Evolutionary conservation across 345 rosid species (phyloP).

Genomic region (Boechera divaricarpa): DNA sequence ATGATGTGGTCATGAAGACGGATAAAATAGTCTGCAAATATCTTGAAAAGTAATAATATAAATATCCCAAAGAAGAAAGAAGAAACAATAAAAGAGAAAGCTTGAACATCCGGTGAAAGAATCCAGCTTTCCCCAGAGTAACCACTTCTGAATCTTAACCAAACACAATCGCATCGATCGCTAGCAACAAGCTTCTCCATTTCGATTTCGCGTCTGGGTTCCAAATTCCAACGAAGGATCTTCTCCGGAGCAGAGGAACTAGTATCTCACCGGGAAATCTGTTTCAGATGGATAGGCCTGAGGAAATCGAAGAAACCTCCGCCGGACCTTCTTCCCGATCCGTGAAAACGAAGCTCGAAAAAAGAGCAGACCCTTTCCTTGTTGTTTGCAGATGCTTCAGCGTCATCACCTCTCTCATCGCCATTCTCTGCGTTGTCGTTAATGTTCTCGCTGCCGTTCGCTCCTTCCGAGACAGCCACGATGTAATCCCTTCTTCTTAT

Average conservation of each 20-base stretch:
- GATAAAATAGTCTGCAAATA: too few relatives aligned
- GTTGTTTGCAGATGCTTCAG: conserved; percentile 82
- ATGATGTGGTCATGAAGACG: too few relatives aligned
- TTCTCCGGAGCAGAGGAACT: conserved; percentile 8
- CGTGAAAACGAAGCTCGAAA: conserved; percentile 36
- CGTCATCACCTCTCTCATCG: conserved; percentile 65
- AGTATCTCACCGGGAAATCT: conserved; percentile 7
- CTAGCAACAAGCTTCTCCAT: not conserved
- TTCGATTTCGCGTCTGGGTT: not conserved
- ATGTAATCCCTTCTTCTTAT: conserved; percentile 50
- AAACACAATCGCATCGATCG: not conserved
- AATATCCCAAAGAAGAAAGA: not conserved
- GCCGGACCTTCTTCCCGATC: conserved; percentile 25
- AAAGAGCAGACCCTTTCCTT: conserved; percentile 66
- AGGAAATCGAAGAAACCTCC: conserved; percentile 35
- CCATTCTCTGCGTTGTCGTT: conserved; percentile 78
- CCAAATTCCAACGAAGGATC: not conserved
- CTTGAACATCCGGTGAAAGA: conserved; percentile 34
- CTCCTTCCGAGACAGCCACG: conserved; percentile 73
- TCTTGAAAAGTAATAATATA: too few relatives aligned
- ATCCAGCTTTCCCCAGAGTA: not conserved
- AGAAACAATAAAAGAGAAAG: not conserved
- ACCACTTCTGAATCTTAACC: not conserved
- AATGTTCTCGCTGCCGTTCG: conserved; percentile 86
- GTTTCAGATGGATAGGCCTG: conserved; percentile 36